Base-by-base conservation (phyloP, 176 grass and related monocot genomes). In the Musa beccarii region DNA sequence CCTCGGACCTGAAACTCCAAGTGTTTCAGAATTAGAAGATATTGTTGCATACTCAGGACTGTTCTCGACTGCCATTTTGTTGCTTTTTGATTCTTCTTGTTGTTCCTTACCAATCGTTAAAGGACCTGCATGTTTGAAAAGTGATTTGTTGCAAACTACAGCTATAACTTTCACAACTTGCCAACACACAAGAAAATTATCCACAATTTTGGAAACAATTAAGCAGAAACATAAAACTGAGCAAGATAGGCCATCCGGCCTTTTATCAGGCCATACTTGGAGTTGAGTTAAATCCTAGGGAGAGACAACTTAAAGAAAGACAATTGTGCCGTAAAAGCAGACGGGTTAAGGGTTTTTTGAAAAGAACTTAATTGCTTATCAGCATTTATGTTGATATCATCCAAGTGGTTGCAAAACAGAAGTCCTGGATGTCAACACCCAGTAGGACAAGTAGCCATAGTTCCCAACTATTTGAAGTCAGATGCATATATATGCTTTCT, bases 31-130 rank as follows among this genome's bases (percentile, higher is more conserved):
- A 74, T 54, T 84, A 76, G 75, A 24, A 50, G 63, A 49, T 12
- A 22, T 82, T 79, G 74, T 77, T 54, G 49, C 70, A 54, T 19
- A 53, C 63, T 81, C 79, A 17, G 26, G n/a, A 78, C 57, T 82
- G 56, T 71, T 80, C 80, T 91, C 82, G 49, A 75, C 71, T 63
- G 80, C 51, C 70, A 51, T 82, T 74, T 78, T 68, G 57, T 83
- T 63, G 25, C 54, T 79, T 57, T 64, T 79, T 66, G 75, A 43
- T 43, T 43, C 85, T 61, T 85, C 67, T 8, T 68, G 74, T 23
- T 72, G 56, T 24, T 68, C 80, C 74, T 89, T 78, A 12, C 17
- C 53, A 2, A 24, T 64, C 1, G 52, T 25, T 61, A 78, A 51
- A 21, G 68, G 16, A 49, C 68, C 68, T 70, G 68, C 68, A 70